A percentile compares a stretch with the other conserved stretches of the same genome.
Conservation (phyloP, 2,329 filamentous ascomycete species). For the Epichloe coenophiala region DNA sequence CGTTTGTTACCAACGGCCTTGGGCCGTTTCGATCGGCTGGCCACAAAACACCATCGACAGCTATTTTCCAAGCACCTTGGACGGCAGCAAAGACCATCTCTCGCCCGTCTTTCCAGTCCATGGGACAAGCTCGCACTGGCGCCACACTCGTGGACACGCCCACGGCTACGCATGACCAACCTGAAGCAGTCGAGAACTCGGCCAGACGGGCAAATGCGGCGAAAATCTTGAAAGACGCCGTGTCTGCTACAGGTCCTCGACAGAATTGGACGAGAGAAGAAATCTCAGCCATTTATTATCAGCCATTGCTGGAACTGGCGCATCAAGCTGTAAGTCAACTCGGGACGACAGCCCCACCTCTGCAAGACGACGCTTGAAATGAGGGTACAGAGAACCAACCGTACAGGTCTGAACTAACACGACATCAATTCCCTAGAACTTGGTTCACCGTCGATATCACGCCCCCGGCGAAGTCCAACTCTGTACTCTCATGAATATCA, state of each 20-base stretch:
- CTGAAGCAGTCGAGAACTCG: slow-evolving; percentile 1
- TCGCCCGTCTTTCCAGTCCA: neutral
- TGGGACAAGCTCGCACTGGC: slow-evolving; percentile 2
- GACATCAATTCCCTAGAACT: slow-evolving; percentile 36
- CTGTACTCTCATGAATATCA: slow-evolving; percentile 95
- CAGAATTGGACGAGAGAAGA: slow-evolving; percentile 73
- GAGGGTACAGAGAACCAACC: neutral
- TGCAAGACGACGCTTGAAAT: neutral
- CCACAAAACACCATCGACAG: neutral
- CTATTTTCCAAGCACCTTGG: slow-evolving; percentile 4
- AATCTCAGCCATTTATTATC: slow-evolving; percentile 69
- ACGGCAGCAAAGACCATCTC: neutral
- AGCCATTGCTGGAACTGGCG: slow-evolving; percentile 65
- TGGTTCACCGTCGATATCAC: slow-evolving; percentile 74
- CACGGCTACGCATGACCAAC: slow-evolving; percentile 3
- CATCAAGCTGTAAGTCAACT: slow-evolving; percentile 50
- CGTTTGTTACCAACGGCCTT: slow-evolving; percentile 3
- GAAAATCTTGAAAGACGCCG: slow-evolving; percentile 34
- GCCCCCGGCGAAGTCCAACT: slow-evolving; percentile 75
- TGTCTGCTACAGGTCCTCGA: slow-evolving; percentile 46
- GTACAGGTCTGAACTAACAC: slow-evolving; percentile 6
- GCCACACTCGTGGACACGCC: slow-evolving; percentile 9
- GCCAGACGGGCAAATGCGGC: slow-evolving; percentile 10
- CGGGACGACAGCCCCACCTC: neutral
- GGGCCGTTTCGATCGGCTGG: slow-evolving; percentile 4